Conservation (phyloP, 495 filamentous ascomycete species). For the Mycothermus thermophilus region DNA sequence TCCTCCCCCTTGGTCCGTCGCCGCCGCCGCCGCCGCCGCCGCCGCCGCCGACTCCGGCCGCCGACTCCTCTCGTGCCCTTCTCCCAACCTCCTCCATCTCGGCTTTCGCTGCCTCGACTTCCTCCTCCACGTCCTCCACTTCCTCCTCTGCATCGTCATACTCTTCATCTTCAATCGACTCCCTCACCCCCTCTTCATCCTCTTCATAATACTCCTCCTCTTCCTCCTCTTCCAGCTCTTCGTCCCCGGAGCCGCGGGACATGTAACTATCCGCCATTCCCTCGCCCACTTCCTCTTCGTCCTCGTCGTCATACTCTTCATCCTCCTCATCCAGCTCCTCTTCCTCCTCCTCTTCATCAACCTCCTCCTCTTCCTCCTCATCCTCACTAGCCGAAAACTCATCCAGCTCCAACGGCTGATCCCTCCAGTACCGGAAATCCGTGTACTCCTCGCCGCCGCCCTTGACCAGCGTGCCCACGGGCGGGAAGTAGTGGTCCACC, state of each 20-base stretch:
- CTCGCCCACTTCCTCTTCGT: conserved; percentile 23
- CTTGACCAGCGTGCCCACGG: conserved; percentile 59
- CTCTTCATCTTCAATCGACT: conserved; percentile 16
- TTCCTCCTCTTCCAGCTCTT: conserved; percentile 22
- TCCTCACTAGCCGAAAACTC: conserved; percentile 68
- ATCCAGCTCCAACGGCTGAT: conserved; percentile 56
- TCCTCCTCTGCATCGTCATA: conserved; percentile 26
- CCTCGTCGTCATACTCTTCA: conserved; percentile 14
- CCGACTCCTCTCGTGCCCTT: too few species aligned
- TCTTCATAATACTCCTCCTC: conserved; percentile 25
- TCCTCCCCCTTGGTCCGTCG: conserved; percentile 7
- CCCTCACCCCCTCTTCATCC: conserved; percentile 25
- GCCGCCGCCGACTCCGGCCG: too few species aligned
- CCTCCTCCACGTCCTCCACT: conserved; percentile 26
- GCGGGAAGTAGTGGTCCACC: conserved; percentile 93
- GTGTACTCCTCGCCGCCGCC: conserved; percentile 75
- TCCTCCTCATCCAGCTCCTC: conserved; percentile 20
- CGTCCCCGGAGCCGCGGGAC: conserved; percentile 37
- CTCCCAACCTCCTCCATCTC: conserved; percentile 4
- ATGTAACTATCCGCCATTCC: conserved; percentile 46
- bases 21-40: too few species aligned
- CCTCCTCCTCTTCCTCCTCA: conserved; percentile 39
- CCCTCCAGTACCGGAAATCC: conserved; percentile 80
- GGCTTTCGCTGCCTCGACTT: conserved; percentile 18
- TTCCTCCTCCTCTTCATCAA: conserved; percentile 30